Conservation (phyloP, 2,329 filamentous ascomycete species). For the Byssoonygena ceratinophila region DNA sequence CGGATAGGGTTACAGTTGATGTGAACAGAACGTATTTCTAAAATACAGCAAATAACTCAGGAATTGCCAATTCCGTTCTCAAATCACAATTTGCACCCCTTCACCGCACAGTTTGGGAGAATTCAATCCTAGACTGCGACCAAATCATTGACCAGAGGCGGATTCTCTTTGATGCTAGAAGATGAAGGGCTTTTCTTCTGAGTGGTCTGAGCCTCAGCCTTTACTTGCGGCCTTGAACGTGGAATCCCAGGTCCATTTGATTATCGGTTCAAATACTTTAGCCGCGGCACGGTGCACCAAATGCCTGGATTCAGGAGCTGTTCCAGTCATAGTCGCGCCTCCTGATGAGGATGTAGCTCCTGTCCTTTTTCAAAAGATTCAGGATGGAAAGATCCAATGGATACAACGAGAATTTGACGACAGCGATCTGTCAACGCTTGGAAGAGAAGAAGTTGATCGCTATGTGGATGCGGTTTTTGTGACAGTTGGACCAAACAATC, state of each 20-base stretch:
- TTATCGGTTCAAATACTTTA: slow-evolving; percentile 76
- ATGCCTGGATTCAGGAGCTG: slow-evolving; percentile 71
- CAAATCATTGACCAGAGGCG: not conserved
- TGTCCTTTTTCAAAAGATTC: slow-evolving; percentile 39
- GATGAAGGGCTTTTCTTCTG: slow-evolving; percentile 5
- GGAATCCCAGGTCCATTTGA: slow-evolving; percentile 55
- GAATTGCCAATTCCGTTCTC: not conserved
- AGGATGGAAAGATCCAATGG: slow-evolving; percentile 35
- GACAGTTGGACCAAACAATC: slow-evolving; percentile 48
- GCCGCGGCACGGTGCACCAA: slow-evolving; percentile 74
- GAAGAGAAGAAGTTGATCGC: slow-evolving; percentile 63
- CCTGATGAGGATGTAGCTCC: slow-evolving; percentile 51
- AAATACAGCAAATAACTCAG: not conserved
- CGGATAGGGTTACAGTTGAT: too few relatives aligned
- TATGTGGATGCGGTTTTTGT: slow-evolving; percentile 92
- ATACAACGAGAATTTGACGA: slow-evolving; percentile 51
- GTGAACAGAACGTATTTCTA: too few relatives aligned
- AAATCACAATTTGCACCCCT: not conserved
- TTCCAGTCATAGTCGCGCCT: slow-evolving; percentile 66
- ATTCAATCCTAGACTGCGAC: not conserved
- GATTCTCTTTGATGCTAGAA: not conserved
- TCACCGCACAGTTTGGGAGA: not conserved
- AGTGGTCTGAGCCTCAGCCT: not conserved
- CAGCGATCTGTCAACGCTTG: slow-evolving; percentile 60
- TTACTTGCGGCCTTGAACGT: slow-evolving; percentile 35